phyloP scores from a whole-genome alignment of 257 asterid genomes.

The Pogostemon cablin region DNA sequence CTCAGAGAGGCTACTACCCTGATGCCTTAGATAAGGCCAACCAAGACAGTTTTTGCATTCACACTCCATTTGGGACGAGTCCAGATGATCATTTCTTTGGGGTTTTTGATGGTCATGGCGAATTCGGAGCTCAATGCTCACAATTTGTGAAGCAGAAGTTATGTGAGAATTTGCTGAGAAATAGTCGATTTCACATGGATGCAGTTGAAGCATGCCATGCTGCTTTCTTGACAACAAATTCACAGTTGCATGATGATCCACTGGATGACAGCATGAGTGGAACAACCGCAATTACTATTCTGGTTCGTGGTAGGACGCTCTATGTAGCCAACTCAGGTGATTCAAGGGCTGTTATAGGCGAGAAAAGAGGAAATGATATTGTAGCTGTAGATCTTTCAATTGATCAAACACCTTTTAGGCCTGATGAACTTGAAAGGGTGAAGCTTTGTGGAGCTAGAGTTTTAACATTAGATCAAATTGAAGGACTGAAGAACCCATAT shows the following conservation, averaged over 20 bases:
- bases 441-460: constrained; percentile 97
- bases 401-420: constrained; percentile 91
- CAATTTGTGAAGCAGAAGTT: constrained; percentile 77
- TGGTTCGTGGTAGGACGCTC: constrained; percentile 74
- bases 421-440: constrained; percentile 85
- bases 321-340: constrained; percentile 91
- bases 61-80: constrained; percentile 86
- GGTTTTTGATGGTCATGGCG: constrained; percentile 98
- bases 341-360: constrained; percentile 89
- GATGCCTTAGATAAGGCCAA: constrained; percentile 97
- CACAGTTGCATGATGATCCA: constrained; percentile 71
- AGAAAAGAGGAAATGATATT: constrained; percentile 66
- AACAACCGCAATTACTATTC: constrained; percentile 83
- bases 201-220: constrained; percentile 83
- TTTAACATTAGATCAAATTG: constrained; percentile 96
- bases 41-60: constrained; percentile 95
- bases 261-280: constrained; percentile 99
- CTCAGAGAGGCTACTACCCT: constrained; percentile 96
- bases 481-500: constrained; percentile 82
- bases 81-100: constrained; percentile 86
- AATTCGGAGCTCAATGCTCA: constrained; percentile 89
- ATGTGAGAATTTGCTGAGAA: constrained; percentile 90
- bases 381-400: constrained; percentile 86
- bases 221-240: constrained; percentile 75
- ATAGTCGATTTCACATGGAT: constrained; percentile 60